These are phyloP conservation scores for Thielaviopsis punctulata DNA, from an alignment of 2,329 filamentous ascomycete genomes.

Conservation along the genomic window DNA sequence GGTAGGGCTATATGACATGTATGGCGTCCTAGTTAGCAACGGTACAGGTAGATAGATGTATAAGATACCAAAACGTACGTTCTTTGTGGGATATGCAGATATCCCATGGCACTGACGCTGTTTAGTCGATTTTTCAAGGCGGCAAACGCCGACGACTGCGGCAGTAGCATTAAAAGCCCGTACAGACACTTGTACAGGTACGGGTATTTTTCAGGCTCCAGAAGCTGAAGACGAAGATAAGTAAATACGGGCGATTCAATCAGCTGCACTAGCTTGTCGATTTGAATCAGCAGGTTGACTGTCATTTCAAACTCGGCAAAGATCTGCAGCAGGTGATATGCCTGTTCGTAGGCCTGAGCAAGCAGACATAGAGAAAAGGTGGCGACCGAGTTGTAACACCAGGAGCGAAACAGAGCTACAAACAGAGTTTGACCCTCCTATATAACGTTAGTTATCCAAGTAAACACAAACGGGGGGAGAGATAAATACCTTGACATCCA, in stretches of 20 bases:
- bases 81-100: constrained; percentile 67
- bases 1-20: constrained; percentile 14
- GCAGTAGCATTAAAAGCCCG: constrained; percentile 91
- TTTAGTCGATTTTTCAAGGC: constrained; percentile 92
- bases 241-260: constrained; percentile 96
- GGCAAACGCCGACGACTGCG: constrained; percentile 91
- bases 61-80: constrained; percentile 38
- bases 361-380: constrained; percentile 92
- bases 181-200: constrained; percentile 97
- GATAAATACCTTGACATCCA: constrained; percentile 56
- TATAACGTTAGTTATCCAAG: constrained; percentile 8
- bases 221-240: constrained; percentile 82
- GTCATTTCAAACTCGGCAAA: constrained; percentile 98
- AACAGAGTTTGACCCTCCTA: constrained; percentile 92
- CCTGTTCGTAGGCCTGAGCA: constrained; percentile 94
- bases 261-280: constrained; percentile 93
- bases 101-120: constrained; percentile 91
- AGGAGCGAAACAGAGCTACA: constrained; percentile 81
- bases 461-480: background rate
- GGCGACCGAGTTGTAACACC: constrained; percentile 96
- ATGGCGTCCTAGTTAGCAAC: no score
- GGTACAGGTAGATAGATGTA: background rate
- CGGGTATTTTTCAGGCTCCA: constrained; percentile 89
- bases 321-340: constrained; percentile 87
- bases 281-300: constrained; percentile 95